Percentiles rank a stretch among this genome's conserved stretches.
Conservation (phyloP, 495 filamentous ascomycete genomes). For the Aspergillus sclerotioniger region DNA sequence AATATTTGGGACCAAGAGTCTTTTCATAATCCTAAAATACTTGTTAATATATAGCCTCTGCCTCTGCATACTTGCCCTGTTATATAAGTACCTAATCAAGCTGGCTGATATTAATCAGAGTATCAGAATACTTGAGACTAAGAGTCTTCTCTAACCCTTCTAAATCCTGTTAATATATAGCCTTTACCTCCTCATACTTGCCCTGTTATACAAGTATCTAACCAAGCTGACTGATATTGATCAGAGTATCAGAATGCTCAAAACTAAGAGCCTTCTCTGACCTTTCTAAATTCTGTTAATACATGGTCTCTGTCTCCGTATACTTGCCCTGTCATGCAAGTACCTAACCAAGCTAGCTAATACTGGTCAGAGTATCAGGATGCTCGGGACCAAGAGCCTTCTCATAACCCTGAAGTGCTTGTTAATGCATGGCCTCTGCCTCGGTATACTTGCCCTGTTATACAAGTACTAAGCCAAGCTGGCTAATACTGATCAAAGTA, state of each 20-base stretch:
- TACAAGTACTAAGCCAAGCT: background rate
- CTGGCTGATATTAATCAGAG: background rate
- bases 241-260: background rate
- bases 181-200: background rate
- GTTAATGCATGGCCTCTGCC: slow-evolving; percentile 40
- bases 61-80: slow-evolving; percentile 34
- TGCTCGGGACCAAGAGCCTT: too few species aligned
- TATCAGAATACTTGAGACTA: too few species aligned
- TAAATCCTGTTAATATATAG: too few species aligned
- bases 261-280: background rate
- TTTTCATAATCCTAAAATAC: background rate
- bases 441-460: slow-evolving; percentile 33
- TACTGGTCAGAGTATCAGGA: too few species aligned
- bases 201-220: background rate
- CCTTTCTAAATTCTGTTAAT: background rate
- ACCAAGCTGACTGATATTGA: background rate
- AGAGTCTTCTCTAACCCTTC: too few species aligned
- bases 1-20: background rate
- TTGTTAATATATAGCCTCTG: slow-evolving; percentile 38
- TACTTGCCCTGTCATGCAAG: background rate
- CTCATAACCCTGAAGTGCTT: too few species aligned
- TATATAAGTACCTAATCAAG: background rate
- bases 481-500: background rate
- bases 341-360: background rate
- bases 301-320: background rate